A percentile compares a stretch with the other conserved stretches of the same genome.
phyloP scores from a whole-genome alignment of 192 early-diverging fungal genomes.

The Umbelopsis sp. region DNA sequence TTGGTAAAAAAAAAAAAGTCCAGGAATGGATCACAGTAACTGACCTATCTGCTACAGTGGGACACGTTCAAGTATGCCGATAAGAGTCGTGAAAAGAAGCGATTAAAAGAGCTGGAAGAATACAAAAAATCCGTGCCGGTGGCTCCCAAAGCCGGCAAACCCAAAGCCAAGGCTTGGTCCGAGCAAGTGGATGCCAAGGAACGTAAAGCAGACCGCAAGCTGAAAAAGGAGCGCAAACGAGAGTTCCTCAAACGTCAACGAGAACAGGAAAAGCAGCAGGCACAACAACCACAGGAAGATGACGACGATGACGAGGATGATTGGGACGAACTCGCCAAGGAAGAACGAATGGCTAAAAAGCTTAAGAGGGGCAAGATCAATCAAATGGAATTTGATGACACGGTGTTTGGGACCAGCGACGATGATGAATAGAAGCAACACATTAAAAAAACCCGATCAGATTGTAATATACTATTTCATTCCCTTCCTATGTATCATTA shows the following conservation, averaged over 20 bases:
- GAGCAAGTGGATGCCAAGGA: constrained; percentile 70
- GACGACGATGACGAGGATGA: constrained; percentile 53
- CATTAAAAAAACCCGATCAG: not conserved
- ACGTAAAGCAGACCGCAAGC: constrained; percentile 60
- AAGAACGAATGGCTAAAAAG: constrained; percentile 64
- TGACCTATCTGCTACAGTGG: constrained; percentile 40
- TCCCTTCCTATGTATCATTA: no score
- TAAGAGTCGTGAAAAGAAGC: constrained; percentile 70
- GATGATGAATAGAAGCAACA: constrained; percentile 15
- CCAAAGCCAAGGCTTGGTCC: constrained; percentile 66
- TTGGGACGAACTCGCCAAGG: constrained; percentile 64
- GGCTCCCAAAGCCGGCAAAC: not conserved
- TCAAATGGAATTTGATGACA: constrained; percentile 49
- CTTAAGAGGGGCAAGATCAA: constrained; percentile 55
- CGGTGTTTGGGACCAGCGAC: constrained; percentile 36
- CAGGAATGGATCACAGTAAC: not conserved
- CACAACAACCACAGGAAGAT: constrained; percentile 27
- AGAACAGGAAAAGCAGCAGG: constrained; percentile 35
- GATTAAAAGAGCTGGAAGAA: constrained; percentile 29
- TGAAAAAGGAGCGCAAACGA: constrained; percentile 67
- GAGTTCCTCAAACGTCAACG: constrained; percentile 51
- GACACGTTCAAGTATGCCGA: constrained; percentile 70
- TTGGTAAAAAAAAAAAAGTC: not conserved
- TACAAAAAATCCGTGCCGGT: not conserved
- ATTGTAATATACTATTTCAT: no score